Percentiles rank a stretch among this genome's conserved stretches.
Conservation (phyloP, 106 monocot species). For the Vanilla planifolia region DNA sequence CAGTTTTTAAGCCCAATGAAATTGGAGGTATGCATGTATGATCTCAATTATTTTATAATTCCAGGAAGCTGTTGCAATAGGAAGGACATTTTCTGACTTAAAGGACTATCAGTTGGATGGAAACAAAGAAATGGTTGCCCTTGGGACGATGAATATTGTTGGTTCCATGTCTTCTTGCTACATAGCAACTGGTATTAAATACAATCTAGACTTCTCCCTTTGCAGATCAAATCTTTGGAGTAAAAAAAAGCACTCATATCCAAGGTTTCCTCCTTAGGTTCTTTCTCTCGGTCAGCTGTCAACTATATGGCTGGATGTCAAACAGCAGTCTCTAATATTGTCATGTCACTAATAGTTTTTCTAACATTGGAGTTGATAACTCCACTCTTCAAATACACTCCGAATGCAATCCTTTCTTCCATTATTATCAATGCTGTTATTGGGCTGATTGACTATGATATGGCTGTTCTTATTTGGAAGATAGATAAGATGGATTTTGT, state of each 20-base stretch:
- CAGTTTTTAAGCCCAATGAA: not conserved
- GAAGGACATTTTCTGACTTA: conserved; percentile 71
- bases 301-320: conserved; percentile 87
- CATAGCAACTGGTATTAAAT: conserved; percentile 53
- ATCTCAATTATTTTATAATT: not conserved
- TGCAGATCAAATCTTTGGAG: not conserved
- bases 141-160: conserved; percentile 71
- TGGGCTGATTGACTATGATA: conserved; percentile 62
- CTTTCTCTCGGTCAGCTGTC: conserved; percentile 87
- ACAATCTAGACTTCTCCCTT: too few relatives aligned
- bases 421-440: conserved; percentile 84
- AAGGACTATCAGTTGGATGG: conserved; percentile 81
- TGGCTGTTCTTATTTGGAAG: conserved; percentile 79
- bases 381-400: conserved; percentile 88
- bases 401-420: conserved; percentile 73
- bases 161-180: conserved; percentile 85
- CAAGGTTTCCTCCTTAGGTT: conserved; percentile 42
- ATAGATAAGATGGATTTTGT: conserved; percentile 81
- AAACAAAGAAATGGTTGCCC: conserved; percentile 82
- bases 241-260: not conserved
- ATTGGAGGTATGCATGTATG: not conserved
- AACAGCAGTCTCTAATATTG: conserved; percentile 69
- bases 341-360: conserved; percentile 69
- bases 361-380: conserved; percentile 63
- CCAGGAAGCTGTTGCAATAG: conserved; percentile 83